These are phyloP conservation scores for Nannochloropsis salina DNA, from an alignment of 108 stramenopile genomes.

Conservation along the genomic window DNA sequence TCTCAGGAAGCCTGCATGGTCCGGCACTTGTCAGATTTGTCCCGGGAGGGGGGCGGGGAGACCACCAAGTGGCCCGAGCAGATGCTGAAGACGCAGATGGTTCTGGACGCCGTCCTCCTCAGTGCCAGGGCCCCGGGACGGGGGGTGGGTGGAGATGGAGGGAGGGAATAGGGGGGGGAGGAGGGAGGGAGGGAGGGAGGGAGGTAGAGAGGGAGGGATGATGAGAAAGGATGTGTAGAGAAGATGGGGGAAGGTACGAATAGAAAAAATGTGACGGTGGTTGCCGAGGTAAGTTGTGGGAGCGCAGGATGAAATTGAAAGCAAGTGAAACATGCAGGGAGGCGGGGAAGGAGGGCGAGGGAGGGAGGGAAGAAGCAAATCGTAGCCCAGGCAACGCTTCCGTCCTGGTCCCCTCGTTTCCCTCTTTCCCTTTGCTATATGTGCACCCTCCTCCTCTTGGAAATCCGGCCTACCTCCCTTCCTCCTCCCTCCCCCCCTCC, in stretches of 20 bases:
- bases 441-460: not conserved
- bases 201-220: not conserved
- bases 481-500: not conserved
- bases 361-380: not conserved
- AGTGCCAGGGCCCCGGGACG: not conserved
- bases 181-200: not conserved
- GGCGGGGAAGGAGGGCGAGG: not conserved
- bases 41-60: not conserved
- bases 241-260: not conserved
- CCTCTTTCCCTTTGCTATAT: not conserved
- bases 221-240: not conserved
- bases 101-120: not conserved
- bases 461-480: not conserved
- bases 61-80: not conserved
- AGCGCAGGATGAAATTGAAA: not conserved
- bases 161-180: not conserved
- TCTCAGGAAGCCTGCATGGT: conserved; percentile 14
- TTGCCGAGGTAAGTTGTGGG: not conserved
- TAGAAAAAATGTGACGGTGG: not conserved
- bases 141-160: conserved; percentile 19
- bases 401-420: not conserved
- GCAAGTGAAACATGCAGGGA: not conserved
- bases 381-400: not conserved
- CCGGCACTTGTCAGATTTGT: not conserved
- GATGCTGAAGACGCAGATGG: conserved; percentile 13